Base-by-base conservation (phyloP, 192 early-diverging fungal species). In the Backusella liffmaniae region DNA sequence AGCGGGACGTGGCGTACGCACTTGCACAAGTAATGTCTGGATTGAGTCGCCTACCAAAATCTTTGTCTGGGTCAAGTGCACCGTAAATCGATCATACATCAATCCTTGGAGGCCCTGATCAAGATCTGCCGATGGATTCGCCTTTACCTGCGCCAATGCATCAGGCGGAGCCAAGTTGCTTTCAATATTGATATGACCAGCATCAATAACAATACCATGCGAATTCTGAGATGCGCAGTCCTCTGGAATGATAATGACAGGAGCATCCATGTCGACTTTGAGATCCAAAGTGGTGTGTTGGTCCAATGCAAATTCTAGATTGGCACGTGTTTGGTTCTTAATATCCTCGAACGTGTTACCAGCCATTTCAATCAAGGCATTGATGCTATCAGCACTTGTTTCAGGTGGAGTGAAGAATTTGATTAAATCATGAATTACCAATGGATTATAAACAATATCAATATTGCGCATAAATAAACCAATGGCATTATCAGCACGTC, bases 181-280 rank as follows among this genome's bases (percentile, higher is more conserved):
- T 77, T 94, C 91, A 8, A 99, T 91, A 32, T 91, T 86, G 73
- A 99, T 93, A 68, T 95, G 94, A 67, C 98, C 98, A 21, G 94
- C 94, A 80, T 99, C 97, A 21, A 99, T 79, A 2, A 97, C 93
- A 16, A 96, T 85, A 5, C 96, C 93, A 67, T 87, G 81, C 18
- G 92, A 80, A 62, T 90, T 81, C n/a, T 74, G 76, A 26, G 81
- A 74, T 1, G 84, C 86, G 78, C 87, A 89, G 65, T 89, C 85
- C 75, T 93, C 89, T 0, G 96, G 97, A 29, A 99, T 87, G 18
- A 98, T 87, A 85, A 99, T 91, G 56, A 98, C 93, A 2, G 98
- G 98, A 4, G 98, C 98, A 76, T 97, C 95, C 83, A 97, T 91
- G 73, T 99, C 97, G n/a, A 99, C 89, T 53, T 93, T 90, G 10